phyloP scores from a whole-genome alignment of 2,329 filamentous ascomycete genomes.

The Botryosphaeria agaves region DNA sequence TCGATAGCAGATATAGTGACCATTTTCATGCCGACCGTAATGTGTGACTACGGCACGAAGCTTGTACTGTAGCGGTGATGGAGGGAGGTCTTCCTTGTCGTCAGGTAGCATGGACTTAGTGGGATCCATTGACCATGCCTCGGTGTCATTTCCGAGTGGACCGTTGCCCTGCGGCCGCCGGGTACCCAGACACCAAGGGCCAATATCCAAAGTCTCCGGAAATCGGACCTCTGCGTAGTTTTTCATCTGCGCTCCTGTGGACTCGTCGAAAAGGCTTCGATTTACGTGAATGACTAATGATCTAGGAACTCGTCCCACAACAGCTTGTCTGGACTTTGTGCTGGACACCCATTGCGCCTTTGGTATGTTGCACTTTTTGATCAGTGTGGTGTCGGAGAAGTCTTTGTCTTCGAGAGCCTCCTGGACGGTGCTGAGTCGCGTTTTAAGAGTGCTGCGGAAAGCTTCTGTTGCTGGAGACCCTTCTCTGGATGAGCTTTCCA shows the following conservation, averaged over 20 bases:
- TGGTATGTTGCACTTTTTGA: constrained; percentile 26
- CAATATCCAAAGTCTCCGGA: constrained; percentile 55
- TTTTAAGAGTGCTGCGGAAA: constrained; percentile 21
- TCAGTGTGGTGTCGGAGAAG: constrained; percentile 43
- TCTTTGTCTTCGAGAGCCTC: constrained; percentile 61
- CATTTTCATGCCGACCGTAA: constrained; percentile 80
- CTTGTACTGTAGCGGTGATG: constrained; percentile 43
- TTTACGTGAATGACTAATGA: constrained; percentile 80
- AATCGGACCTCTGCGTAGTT: constrained; percentile 69
- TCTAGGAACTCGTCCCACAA: constrained; percentile 65
- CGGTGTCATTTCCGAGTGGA: constrained; percentile 22
- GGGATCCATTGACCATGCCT: constrained; percentile 56
- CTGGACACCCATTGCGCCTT: constrained; percentile 52
- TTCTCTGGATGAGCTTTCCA: constrained; percentile 8
- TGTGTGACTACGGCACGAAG: constrained; percentile 77
- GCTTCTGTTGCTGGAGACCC: constrained; percentile 20
- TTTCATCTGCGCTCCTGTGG: constrained; percentile 63
- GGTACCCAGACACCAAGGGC: constrained; percentile 63
- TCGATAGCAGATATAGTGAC: constrained; percentile 86
- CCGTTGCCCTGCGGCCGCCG: constrained; percentile 8
- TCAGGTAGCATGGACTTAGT: constrained; percentile 56
- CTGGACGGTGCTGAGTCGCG: constrained; percentile 48
- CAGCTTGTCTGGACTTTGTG: constrained; percentile 80
- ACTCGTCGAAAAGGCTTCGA: constrained; percentile 76
- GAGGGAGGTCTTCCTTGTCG: constrained; percentile 20